A percentile compares a stretch with the other conserved stretches of the same genome.
These are phyloP conservation scores for Saturnispora serradocipensis DNA, from an alignment of 805 yeast species.

Conservation along the genomic window DNA sequence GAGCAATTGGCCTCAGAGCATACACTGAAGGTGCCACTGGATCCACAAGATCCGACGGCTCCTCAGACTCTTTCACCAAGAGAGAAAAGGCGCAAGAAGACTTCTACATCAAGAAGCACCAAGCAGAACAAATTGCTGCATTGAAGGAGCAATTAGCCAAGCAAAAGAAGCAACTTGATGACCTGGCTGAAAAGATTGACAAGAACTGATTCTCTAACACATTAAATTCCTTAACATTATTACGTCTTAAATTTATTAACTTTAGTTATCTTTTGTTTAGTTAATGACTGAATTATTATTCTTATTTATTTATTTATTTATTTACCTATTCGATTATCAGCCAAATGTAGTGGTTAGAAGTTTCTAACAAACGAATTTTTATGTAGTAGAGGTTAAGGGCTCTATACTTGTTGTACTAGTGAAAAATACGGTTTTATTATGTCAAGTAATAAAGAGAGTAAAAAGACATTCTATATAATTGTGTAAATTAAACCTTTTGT, in stretches of 20 bases:
- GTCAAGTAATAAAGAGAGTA: background rate
- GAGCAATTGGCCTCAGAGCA: slow-evolving; percentile 25
- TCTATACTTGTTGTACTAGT: background rate
- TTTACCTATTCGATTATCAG: background rate
- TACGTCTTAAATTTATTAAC: background rate
- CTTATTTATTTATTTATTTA: background rate
- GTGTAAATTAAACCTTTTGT: slow-evolving; percentile 23
- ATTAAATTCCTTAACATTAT: background rate
- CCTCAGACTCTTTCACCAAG: slow-evolving; percentile 59
- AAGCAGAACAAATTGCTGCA: slow-evolving; percentile 74
- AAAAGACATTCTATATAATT: too few relatives aligned
- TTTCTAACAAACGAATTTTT: too few relatives aligned
- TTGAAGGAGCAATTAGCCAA: slow-evolving; percentile 69
- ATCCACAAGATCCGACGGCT: slow-evolving; percentile 43
- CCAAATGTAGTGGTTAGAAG: background rate
- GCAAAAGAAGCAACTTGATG: slow-evolving; percentile 52
- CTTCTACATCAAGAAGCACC: slow-evolving; percentile 76
- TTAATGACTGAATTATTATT: background rate
- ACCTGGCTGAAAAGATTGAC: slow-evolving; percentile 40
- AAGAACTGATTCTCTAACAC: slow-evolving; percentile 15
- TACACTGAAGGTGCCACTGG: slow-evolving; percentile 56
- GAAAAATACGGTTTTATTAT: background rate
- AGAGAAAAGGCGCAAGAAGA: slow-evolving; percentile 93
- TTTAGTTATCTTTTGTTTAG: background rate
- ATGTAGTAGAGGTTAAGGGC: too few relatives aligned